Conservation (phyloP, 2,329 filamentous ascomycete species). For the Paecilomyces sp. region DNA sequence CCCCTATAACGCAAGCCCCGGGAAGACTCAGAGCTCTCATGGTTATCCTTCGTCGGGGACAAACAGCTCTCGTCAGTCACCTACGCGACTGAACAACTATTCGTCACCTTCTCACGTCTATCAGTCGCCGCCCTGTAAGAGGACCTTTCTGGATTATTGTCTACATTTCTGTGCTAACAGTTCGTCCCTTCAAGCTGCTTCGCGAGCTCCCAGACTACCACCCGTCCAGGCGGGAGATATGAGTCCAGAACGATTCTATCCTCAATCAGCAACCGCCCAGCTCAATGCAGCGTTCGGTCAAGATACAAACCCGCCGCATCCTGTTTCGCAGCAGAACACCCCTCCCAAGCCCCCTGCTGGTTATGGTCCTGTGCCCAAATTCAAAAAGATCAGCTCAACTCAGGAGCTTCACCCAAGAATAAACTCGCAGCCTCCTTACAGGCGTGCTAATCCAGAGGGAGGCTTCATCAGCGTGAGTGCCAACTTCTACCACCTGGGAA, state of each 20-base stretch:
- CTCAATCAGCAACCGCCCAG: constrained; percentile 61
- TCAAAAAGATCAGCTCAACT: constrained; percentile 66
- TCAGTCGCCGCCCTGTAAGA: constrained; percentile 52
- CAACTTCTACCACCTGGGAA: constrained; percentile 1
- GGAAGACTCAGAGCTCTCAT: constrained; percentile 44
- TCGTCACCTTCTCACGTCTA: constrained; percentile 51
- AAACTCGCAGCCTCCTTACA: constrained; percentile 80
- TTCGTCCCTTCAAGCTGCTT: constrained; percentile 35
- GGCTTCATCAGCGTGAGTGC: constrained; percentile 88
- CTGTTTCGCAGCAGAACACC: constrained; percentile 42
- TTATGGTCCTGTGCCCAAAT: constrained; percentile 74
- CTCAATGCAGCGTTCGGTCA: constrained; percentile 60
- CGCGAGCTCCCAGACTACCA: constrained; percentile 59
- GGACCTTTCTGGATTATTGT: constrained; percentile 15
- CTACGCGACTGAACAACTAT: constrained; percentile 58
- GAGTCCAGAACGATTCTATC: constrained; percentile 62
- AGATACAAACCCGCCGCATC: constrained; percentile 44
- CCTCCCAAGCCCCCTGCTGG: constrained; percentile 31
- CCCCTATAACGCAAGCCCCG: constrained; percentile 63
- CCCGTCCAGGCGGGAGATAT: constrained; percentile 64
- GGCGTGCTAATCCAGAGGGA: constrained; percentile 90
- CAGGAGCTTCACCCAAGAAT: constrained; percentile 74
- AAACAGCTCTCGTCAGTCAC: constrained; percentile 64
- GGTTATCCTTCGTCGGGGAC: constrained; percentile 45
- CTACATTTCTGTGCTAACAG: constrained; percentile 6